Percentiles rank a stretch among this genome's conserved stretches.
Conservation (phyloP, 208 protist genomes). For the Leishmania mexicana region DNA sequence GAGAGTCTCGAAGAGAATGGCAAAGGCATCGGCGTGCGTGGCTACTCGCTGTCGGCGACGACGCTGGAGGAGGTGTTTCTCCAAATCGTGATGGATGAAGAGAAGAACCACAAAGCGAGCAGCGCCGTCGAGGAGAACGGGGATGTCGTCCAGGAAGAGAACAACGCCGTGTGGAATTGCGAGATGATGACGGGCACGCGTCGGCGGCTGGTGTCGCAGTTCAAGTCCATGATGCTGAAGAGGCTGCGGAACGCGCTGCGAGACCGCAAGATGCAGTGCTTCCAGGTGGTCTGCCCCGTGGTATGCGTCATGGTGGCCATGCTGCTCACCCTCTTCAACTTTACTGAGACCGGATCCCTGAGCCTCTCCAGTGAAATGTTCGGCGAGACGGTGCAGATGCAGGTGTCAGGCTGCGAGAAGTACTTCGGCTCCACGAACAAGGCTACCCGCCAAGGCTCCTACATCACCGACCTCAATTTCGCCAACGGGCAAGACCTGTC, state of each 20-base stretch:
- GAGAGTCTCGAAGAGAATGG: constrained; percentile 38
- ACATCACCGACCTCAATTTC: constrained; percentile 33
- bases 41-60: constrained; percentile 62
- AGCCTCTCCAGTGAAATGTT: constrained; percentile 45
- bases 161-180: constrained; percentile 20
- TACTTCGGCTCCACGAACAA: constrained; percentile 17
- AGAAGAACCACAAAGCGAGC: constrained; percentile 15
- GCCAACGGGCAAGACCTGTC: constrained; percentile 24
- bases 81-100: constrained; percentile 45
- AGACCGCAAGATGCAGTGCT: constrained; percentile 65
- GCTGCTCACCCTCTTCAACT: constrained; percentile 55
- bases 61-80: constrained; percentile 85
- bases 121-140: constrained; percentile 13
- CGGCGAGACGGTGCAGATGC: constrained; percentile 36
- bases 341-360: constrained; percentile 26
- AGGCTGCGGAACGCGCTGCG: constrained; percentile 54
- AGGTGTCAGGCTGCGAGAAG: constrained; percentile 37
- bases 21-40: constrained; percentile 33
- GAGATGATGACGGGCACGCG: constrained; percentile 25
- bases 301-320: constrained; percentile 67
- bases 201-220: constrained; percentile 37
- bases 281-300: constrained; percentile 80
- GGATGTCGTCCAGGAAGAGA: constrained; percentile 31
- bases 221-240: constrained; percentile 61
- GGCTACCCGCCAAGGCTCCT: constrained; percentile 12